These are phyloP conservation scores for Crotalaria pallida DNA, from an alignment of 306 rosid species.

Conservation along the genomic window DNA sequence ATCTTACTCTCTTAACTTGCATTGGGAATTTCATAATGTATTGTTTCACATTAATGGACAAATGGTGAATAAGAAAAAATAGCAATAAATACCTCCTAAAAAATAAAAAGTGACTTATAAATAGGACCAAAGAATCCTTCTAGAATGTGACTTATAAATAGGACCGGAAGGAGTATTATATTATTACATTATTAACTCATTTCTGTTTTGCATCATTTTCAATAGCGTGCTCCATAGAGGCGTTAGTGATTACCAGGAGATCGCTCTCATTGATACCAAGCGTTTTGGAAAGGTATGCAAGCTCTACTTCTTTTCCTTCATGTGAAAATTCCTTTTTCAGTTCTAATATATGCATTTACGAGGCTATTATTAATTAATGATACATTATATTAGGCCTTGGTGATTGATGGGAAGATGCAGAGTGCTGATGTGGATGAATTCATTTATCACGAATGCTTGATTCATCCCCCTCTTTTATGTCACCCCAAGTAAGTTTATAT, in stretches of 20 bases:
- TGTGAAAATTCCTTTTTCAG: not conserved
- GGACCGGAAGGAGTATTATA: too few species aligned
- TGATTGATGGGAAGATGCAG: slow-evolving; percentile 95
- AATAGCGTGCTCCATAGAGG: slow-evolving; percentile 71
- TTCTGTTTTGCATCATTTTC: not conserved
- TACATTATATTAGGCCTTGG: slow-evolving; percentile 51
- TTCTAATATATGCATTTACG: not conserved
- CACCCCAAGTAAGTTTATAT: slow-evolving; percentile 62
- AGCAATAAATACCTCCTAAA: too few species aligned
- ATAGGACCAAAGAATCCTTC: too few species aligned
- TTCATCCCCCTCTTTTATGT: slow-evolving; percentile 75
- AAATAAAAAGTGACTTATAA: too few species aligned
- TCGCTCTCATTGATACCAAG: slow-evolving; percentile 74
- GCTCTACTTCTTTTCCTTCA: not conserved
- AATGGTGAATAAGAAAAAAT: too few species aligned
- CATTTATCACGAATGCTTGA: slow-evolving; percentile 88
- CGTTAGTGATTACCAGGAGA: slow-evolving; percentile 72
- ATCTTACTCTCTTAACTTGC: too few species aligned
- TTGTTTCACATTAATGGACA: too few species aligned
- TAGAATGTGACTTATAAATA: too few species aligned
- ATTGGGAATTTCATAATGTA: too few species aligned
- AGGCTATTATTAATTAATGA: not conserved
- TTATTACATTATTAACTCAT: not conserved
- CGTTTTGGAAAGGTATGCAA: slow-evolving; percentile 83
- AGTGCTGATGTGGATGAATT: slow-evolving; percentile 87